Evolutionary conservation across 495 filamentous ascomycete genomes (phyloP).

Genomic region (Aspergillus nidulans): DNA sequence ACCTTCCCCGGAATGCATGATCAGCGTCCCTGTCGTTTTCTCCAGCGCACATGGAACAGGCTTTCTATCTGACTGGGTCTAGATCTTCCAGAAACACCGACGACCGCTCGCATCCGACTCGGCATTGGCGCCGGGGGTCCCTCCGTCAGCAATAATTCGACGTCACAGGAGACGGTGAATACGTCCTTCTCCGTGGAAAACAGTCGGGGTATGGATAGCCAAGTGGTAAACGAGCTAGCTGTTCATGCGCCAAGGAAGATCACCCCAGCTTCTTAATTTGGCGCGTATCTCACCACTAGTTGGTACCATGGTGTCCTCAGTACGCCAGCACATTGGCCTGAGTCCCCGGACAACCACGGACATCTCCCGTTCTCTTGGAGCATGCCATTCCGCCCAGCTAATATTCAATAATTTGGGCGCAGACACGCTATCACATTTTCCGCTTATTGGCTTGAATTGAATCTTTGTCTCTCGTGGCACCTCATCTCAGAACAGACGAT

Average conservation of each 20-base stretch:
- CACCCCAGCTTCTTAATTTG: background rate
- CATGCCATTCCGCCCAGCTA: background rate
- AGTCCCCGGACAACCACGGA: background rate
- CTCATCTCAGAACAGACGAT: background rate
- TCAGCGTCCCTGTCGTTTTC: slow-evolving; percentile 1
- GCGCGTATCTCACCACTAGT: background rate
- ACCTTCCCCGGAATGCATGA: slow-evolving; percentile 12
- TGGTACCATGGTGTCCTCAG: too few species aligned
- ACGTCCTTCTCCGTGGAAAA: background rate
- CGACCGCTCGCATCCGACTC: too few species aligned
- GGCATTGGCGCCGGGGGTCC: background rate
- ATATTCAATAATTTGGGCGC: background rate
- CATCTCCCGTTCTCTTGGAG: background rate
- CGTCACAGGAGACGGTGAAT: background rate
- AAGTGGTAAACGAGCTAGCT: background rate
- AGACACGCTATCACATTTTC: background rate
- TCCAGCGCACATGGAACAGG: background rate
- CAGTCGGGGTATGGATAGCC: background rate
- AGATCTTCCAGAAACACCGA: slow-evolving; percentile 3
- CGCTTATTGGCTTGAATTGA: background rate
- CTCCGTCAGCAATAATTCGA: background rate
- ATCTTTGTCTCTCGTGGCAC: background rate
- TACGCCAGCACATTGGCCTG: background rate
- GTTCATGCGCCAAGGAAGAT: slow-evolving; percentile 2
- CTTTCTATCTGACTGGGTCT: background rate